These are phyloP conservation scores for Antitrichia curtipendula DNA, from an alignment of 225 moss, liverwort and hornwort species.

Conservation along the genomic window DNA sequence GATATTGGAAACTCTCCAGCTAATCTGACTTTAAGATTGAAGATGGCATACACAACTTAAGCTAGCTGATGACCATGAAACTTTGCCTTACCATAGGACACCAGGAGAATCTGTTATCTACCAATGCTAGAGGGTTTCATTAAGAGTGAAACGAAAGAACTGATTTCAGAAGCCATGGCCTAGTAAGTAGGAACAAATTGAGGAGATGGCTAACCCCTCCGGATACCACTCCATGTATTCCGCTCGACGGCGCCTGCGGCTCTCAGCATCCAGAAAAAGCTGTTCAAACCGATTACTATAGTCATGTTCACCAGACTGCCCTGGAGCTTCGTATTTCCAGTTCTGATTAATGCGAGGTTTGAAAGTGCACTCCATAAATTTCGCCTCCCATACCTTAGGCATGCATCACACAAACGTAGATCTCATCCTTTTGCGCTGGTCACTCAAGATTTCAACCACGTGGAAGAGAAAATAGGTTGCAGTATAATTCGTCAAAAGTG, in stretches of 20 bases:
- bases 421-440: background rate
- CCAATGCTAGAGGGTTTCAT: too few relatives aligned
- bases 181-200: background rate
- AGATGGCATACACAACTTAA: background rate
- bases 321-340: constrained; percentile 4
- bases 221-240: constrained; percentile 88
- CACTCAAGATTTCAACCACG: background rate
- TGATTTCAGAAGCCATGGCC: background rate
- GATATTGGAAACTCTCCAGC: background rate
- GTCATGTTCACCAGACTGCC: background rate
- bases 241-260: constrained; percentile 74
- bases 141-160: background rate
- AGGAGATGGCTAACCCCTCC: constrained; percentile 59
- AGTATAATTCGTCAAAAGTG: background rate
- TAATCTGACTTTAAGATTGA: background rate
- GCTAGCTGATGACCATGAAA: background rate
- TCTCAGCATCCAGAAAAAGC: constrained; percentile 89
- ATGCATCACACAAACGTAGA: background rate
- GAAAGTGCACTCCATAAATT: constrained; percentile 96
- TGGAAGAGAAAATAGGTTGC: background rate
- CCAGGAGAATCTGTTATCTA: background rate
- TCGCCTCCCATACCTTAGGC: constrained; percentile 72
- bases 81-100: background rate
- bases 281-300: constrained; percentile 67
- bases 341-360: constrained; percentile 73